Evolutionary conservation across 2,329 filamentous ascomycete species (phyloP).

Genomic region (Ascochyta lentis): DNA sequence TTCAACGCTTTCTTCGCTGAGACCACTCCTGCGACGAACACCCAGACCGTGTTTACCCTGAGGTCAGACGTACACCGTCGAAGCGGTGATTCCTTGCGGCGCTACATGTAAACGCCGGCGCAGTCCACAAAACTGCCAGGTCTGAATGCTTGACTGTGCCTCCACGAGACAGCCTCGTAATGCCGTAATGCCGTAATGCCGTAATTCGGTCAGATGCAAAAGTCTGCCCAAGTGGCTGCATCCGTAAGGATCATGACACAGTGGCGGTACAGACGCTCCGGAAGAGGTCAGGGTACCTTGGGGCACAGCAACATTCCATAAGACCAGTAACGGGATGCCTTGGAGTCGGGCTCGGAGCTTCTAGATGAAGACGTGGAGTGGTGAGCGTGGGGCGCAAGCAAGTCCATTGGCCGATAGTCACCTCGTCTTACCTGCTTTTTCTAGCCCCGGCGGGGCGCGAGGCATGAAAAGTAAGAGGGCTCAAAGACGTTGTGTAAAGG

Average conservation of each 20-base stretch:
- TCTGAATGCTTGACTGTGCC: constrained; percentile 5
- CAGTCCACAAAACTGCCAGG: constrained; percentile 5
- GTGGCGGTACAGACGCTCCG: constrained; percentile 24
- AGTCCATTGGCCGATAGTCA: constrained; percentile 4
- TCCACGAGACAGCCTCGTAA: constrained; percentile 2
- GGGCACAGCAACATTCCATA: constrained; percentile 33
- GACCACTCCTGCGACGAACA: not conserved
- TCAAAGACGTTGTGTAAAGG: constrained; percentile 25
- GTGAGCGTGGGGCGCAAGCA: constrained; percentile 11
- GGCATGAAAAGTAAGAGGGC: constrained; percentile 14
- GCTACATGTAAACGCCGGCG: constrained; percentile 13
- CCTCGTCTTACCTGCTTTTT: constrained; percentile 38
- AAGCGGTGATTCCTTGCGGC: constrained; percentile 1
- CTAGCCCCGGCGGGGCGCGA: constrained; percentile 20
- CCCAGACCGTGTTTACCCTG: not conserved
- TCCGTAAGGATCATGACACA: constrained; percentile 38
- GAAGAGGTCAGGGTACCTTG: constrained; percentile 22
- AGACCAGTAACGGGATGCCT: constrained; percentile 35
- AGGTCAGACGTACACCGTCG: constrained; percentile 2
- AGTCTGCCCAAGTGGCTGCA: constrained; percentile 31
- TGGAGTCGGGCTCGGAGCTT: constrained; percentile 28
- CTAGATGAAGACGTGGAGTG: constrained; percentile 13
- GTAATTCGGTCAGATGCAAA: constrained; percentile 30
- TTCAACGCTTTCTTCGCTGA: not conserved
- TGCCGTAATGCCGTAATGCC: constrained; percentile 18